Conservation (phyloP, 495 filamentous ascomycete genomes). For the Podospora fimiseda region DNA sequence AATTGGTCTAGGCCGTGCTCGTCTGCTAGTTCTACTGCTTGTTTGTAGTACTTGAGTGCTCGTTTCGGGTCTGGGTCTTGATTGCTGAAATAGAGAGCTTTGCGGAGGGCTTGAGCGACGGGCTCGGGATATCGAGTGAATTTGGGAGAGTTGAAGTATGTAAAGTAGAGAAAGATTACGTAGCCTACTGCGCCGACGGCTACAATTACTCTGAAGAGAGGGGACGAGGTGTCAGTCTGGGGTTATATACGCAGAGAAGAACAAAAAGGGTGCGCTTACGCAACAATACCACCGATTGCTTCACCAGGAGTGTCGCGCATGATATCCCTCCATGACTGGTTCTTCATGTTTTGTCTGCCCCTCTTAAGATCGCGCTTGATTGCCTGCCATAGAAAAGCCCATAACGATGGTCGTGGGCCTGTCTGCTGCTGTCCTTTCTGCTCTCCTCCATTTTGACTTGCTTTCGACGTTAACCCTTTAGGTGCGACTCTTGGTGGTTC, state of each 20-base stretch:
- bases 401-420: constrained; percentile 16
- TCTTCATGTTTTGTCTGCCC: constrained; percentile 22
- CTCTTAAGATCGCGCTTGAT: constrained; percentile 18
- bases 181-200: constrained; percentile 51
- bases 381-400: constrained; percentile 7
- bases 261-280: not conserved
- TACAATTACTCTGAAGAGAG: constrained; percentile 28
- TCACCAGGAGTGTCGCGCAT: constrained; percentile 37
- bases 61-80: constrained; percentile 59
- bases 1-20: constrained; percentile 77
- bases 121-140: constrained; percentile 67
- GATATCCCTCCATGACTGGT: constrained; percentile 26
- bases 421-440: constrained; percentile 12
- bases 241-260: not conserved
- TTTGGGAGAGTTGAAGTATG: constrained; percentile 53
- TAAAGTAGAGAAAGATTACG: constrained; percentile 57
- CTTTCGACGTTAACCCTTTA: not conserved
- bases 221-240: not conserved
- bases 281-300: constrained; percentile 30
- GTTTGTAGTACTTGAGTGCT: constrained; percentile 73
- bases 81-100: constrained; percentile 81
- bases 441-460: not conserved
- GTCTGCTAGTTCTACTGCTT: constrained; percentile 62
- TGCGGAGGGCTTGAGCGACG: constrained; percentile 74
- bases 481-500: not conserved